These are phyloP conservation scores for Ustilago vetiveriae DNA, from an alignment of 1,284 basidiomycete genomes.

Conservation along the genomic window DNA sequence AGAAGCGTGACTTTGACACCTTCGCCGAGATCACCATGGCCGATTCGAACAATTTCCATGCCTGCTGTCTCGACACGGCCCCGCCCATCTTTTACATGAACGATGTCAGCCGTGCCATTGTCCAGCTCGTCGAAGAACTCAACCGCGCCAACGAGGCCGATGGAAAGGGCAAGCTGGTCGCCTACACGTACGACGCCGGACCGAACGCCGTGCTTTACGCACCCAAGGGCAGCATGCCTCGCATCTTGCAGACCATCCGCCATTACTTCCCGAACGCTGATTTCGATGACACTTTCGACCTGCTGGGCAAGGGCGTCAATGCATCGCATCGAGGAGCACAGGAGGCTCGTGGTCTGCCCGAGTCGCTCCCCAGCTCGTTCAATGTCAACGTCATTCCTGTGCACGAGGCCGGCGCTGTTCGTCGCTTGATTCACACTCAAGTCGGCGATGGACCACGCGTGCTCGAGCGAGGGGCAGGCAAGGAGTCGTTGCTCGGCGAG, in stretches of 20 bases:
- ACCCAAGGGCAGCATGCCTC: conserved; percentile 69
- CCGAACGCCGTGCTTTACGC: conserved; percentile 99
- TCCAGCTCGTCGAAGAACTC: conserved; percentile 79
- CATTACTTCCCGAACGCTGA: conserved; percentile 67
- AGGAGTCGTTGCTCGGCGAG: conserved; percentile 52
- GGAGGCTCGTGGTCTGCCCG: conserved; percentile 42
- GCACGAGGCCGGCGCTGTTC: conserved; percentile 60
- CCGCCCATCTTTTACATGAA: conserved; percentile 99
- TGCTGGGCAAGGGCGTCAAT: conserved; percentile 56
- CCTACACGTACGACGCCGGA: conserved; percentile 98
- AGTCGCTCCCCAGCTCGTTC: conserved; percentile 53
- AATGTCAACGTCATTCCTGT: conserved; percentile 61
- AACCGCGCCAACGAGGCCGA: conserved; percentile 77
- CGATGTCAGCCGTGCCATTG: conserved; percentile 77
- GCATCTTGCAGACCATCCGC: conserved; percentile 56
- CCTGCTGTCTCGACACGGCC: conserved; percentile 92
- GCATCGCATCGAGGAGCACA: conserved; percentile 59
- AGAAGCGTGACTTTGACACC: conserved; percentile 80
- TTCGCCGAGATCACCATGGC: conserved; percentile 94
- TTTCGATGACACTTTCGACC: conserved; percentile 66
- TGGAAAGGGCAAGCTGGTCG: conserved; percentile 79
- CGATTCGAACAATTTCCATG: conserved; percentile 93
- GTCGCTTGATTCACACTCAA: conserved; percentile 65
- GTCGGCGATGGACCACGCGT: conserved; percentile 65
- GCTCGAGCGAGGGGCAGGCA: conserved; percentile 50